A percentile compares a stretch with the other conserved stretches of the same genome.
Evolutionary conservation across 2,329 filamentous ascomycete species (phyloP).

Genomic region (Onygenales sp.): DNA sequence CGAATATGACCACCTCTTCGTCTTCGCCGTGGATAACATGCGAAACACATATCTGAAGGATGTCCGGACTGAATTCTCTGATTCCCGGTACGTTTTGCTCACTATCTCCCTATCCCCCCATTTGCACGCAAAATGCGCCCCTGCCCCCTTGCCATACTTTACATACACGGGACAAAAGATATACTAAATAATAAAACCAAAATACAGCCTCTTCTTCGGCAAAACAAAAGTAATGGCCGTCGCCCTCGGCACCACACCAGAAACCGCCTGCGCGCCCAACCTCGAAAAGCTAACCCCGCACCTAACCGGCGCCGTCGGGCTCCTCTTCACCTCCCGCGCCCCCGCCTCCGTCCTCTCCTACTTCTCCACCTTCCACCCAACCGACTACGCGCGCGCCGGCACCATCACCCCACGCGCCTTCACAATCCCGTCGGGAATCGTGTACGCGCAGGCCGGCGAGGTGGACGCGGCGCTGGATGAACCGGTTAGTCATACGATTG

Average conservation of each 20-base stretch:
- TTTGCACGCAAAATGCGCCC: conserved; percentile 11
- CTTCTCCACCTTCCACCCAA: conserved; percentile 62
- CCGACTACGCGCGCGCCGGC: conserved; percentile 88
- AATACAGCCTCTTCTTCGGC: conserved; percentile 80
- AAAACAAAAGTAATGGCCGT: conserved; percentile 99
- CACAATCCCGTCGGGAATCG: conserved; percentile 69
- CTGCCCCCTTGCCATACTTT: not conserved
- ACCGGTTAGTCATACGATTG: conserved; percentile 74
- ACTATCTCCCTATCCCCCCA: not conserved
- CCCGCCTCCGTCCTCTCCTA: conserved; percentile 59
- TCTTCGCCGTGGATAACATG: conserved; percentile 94
- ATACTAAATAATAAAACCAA: conserved; percentile 1
- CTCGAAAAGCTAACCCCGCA: conserved; percentile 60
- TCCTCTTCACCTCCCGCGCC: conserved; percentile 78
- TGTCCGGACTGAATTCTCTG: conserved; percentile 72
- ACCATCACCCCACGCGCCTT: conserved; percentile 65
- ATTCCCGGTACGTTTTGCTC: conserved; percentile 58
- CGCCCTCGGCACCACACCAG: conserved; percentile 69
- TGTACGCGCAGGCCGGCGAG: conserved; percentile 71
- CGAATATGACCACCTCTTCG: conserved; percentile 82
- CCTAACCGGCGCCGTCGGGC: conserved; percentile 73
- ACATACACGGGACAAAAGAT: not conserved
- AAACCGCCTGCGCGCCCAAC: conserved; percentile 72
- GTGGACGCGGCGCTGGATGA: conserved; percentile 73
- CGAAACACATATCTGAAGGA: conserved; percentile 93